Evolutionary conservation across 2,329 filamentous ascomycete genomes (phyloP), one percentile per base, ranked within the genome.

Genomic region (Xylariales sp.): DNA sequence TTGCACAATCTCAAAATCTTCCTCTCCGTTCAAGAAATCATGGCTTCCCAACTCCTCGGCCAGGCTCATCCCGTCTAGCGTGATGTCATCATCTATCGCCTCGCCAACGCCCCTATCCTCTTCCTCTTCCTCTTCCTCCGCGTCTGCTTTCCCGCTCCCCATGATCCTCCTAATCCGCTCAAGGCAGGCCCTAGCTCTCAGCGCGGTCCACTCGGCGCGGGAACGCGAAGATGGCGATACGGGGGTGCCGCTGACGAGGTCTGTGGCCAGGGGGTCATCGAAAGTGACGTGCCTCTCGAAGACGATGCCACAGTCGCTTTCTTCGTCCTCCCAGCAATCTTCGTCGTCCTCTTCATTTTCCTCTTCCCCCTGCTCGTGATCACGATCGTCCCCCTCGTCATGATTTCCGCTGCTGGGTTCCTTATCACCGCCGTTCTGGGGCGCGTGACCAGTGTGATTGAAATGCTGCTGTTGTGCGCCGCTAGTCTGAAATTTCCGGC

Each of bases 261-360:
- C 65, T 2, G 57, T 70, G 45, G 68, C 68, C 0, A 70, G 41
- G n/a, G 68, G 68, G 5, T 70, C 65, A 48, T 53, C 28, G 16
- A 70, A 70, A 1, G 65, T 46, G 46, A 70, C 68, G 14, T 62
- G 64, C 34, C 65, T 61, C 57, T 67, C 64, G n/a, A 67, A 68
- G 14, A 62, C n/a, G 52, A 68, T 50, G 1, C 64, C 65, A 57
- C 57, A 68, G 12, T 67, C 61, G 57, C 64, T 68, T 23, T 59
- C 64, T 1, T 65, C 57, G 5, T 64, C 68, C 3, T 60, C 59
- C 53, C 41, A 57, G 14, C 32, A 41, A 3, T 23, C n/a, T 8
- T 64, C 49, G 3, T 62, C 55, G 1, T 46, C 50, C 9, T 32
- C 41, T 1, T 55, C 34, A 34, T 43, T 32, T 1, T 14, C 28